Evolutionary conservation across 768 basidiomycete species (phyloP), one percentile per base, ranked within the genome.

Genomic region (Lactarius sp.): DNA sequence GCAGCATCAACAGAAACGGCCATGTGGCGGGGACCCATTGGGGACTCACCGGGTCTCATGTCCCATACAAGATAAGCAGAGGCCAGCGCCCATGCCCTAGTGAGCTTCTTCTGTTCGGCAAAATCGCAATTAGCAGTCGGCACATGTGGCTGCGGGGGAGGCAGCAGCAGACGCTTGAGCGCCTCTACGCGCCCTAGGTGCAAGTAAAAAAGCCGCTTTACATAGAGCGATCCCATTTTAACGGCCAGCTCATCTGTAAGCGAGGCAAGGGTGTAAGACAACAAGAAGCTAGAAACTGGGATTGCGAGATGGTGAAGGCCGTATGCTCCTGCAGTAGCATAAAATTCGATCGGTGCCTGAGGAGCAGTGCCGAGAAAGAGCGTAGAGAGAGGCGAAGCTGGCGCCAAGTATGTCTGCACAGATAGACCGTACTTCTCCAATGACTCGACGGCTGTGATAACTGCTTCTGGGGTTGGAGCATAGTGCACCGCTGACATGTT

Each of bases 41-140:
- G 53, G 20, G 18, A 73, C 80, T 63, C 70, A 90, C 88, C 90
- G 68, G 89, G 87, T 60, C 88, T 78, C 41, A 87, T 87, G 73
- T 91, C 90, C 90, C 90, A 92, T 10, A 87, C 87, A 7, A 92
- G 81, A 74, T 91, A 91, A 12, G 90, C 90, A 2, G 86, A 84
- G 27, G 90, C 90, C 37, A 92, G 75, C 14, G 90, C 88, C 90
- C 90, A 92, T 6, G 90, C 90, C 51, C 90, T 76, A 12, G 87
- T 87, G 42, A 92, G 70, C 70, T 83, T 88, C 76, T 90, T 91
- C 75, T 92, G 90, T 70, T 90, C 86, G 0, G 79, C 73, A 69
- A 87, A 86, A 72, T 90, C 88, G 68, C 90, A 92, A 22, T 73
- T 71, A 5, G 78, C 69, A 0, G 83, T 90, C 16, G 90, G 87